These are phyloP conservation scores for Psilocybe subaeruginosa DNA, from an alignment of 768 basidiomycete species.

Conservation along the genomic window DNA sequence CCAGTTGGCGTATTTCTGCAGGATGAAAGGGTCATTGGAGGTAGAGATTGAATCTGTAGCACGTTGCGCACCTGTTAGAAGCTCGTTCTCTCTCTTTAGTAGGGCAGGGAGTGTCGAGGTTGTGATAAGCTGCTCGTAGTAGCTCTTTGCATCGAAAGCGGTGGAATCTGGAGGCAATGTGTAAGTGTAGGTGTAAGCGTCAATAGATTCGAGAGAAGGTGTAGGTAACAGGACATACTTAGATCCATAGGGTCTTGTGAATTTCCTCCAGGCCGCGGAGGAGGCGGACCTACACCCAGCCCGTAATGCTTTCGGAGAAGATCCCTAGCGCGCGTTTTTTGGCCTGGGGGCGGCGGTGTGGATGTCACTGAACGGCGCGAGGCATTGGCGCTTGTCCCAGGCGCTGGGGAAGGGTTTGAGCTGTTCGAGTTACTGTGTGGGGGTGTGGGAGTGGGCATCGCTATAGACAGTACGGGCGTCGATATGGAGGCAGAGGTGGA, in stretches of 20 bases:
- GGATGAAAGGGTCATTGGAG: neutral
- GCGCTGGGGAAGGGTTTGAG: neutral
- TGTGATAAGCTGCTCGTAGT: constrained; percentile 86
- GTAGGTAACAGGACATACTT: constrained; percentile 41
- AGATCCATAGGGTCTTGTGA: constrained; percentile 80
- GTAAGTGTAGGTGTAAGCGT: neutral
- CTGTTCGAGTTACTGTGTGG: constrained; percentile 1
- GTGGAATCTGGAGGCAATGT: constrained; percentile 59
- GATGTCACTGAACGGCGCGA: neutral
- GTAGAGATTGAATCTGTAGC: neutral
- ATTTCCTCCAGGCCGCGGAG: constrained; percentile 53
- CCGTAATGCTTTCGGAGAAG: constrained; percentile 88
- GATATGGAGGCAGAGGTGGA: neutral
- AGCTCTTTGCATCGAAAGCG: constrained; percentile 81
- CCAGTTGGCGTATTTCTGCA: constrained; percentile 83
- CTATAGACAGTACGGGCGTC: neutral
- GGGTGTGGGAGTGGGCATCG: constrained; percentile 4
- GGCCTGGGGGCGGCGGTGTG: constrained; percentile 26
- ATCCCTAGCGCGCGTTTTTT: constrained; percentile 70
- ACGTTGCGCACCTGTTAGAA: constrained; percentile 58
- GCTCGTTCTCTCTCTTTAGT: constrained; percentile 81
- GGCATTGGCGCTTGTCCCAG: neutral
- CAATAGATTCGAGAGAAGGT: too few species aligned
- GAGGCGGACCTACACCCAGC: constrained; percentile 73
- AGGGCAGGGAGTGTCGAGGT: constrained; percentile 74